Evolutionary conservation across 2,329 filamentous ascomycete genomes (phyloP).

Genomic region (Cryphonectria radicalis): DNA sequence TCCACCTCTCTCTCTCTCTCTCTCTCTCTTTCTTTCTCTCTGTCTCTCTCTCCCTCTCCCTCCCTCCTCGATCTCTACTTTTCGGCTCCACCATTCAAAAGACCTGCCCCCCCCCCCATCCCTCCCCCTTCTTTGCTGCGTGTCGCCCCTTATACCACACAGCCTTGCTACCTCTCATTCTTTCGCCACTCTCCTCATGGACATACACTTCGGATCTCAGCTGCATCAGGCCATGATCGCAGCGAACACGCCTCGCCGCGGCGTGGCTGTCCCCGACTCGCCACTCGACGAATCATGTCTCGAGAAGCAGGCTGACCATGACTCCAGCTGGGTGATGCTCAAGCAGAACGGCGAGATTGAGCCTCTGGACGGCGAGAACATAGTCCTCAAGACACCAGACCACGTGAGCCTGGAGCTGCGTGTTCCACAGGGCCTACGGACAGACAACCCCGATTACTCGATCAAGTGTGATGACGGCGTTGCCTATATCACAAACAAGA

Average conservation of each 20-base stretch:
- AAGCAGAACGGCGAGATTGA: conserved; percentile 75
- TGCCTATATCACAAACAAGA: conserved; percentile 82
- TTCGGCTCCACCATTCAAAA: conserved; percentile 11
- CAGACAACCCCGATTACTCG: conserved; percentile 62
- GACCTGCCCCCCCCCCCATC: neutral
- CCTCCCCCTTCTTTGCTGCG: no score
- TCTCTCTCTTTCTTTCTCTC: neutral
- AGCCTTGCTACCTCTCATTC: conserved; percentile 20
- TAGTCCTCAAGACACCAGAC: conserved; percentile 78
- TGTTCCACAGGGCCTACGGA: conserved; percentile 68
- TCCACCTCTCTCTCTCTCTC: neutral
- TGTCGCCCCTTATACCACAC: neutral
- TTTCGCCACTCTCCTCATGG: conserved; percentile 22
- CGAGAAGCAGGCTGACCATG: conserved; percentile 57
- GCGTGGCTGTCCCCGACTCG: neutral
- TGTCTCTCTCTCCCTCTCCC: neutral
- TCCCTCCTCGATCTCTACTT: conserved; percentile 9
- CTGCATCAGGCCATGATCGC: conserved; percentile 42
- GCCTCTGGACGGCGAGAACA: conserved; percentile 81
- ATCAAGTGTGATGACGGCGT: conserved; percentile 75
- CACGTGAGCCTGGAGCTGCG: conserved; percentile 78
- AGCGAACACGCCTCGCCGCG: conserved; percentile 48
- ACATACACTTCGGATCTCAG: conserved; percentile 24
- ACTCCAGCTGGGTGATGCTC: conserved; percentile 86
- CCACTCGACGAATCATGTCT: conserved; percentile 39